Evolutionary conservation across 192 early-diverging fungal genomes (phyloP), one percentile per base, ranked within the genome.

Genomic region (Coemansia brasiliensis): DNA sequence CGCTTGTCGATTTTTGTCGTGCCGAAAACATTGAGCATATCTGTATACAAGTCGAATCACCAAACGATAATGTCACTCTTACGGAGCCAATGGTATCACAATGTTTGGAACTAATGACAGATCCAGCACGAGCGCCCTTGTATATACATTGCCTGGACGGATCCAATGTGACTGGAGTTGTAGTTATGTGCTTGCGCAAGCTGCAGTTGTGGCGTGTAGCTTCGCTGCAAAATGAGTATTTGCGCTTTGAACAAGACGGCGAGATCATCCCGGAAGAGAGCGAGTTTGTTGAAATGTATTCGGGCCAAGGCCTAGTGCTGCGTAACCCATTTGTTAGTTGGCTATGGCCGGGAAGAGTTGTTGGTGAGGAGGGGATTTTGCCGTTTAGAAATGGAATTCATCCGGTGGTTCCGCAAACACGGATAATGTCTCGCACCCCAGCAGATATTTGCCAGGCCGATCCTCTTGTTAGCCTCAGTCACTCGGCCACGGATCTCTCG

Each of bases 141-240:
- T 97, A 90, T 63, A 55, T 98, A 4, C 96, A 98, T 67, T 97
- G 94, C 61, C 69, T 92, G 25, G 92, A 97, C 63, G 94, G 94
- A 10, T 85, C 90, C 2, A 83, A 89, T 55, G 91, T 94, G 27
- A 96, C 92, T 2, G 90, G 91, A 0, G 69, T 94, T 3, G 83
- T 92, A 2, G 70, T 95, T 11, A 87, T 90, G 62, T 94, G 92
- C 66, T 58, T 98, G 57, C 83, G 96, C 29, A 95, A 92, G 58
- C 67, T 98, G 41, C 92, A 96, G 80, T 83, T 90, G 60, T 98
- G 95, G 95, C 87, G 84, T 10, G 63, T 86, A 22, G 79, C 89
- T 8, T 84, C 83, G 18, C 80, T 83, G 13, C 81, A 90, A 65
- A 81, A 82, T 38, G 90, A 92, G 81, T 92, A 88, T 37, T 39